Conservation (phyloP, 306 rosid genomes). For the Quercus berberidifolia region DNA sequence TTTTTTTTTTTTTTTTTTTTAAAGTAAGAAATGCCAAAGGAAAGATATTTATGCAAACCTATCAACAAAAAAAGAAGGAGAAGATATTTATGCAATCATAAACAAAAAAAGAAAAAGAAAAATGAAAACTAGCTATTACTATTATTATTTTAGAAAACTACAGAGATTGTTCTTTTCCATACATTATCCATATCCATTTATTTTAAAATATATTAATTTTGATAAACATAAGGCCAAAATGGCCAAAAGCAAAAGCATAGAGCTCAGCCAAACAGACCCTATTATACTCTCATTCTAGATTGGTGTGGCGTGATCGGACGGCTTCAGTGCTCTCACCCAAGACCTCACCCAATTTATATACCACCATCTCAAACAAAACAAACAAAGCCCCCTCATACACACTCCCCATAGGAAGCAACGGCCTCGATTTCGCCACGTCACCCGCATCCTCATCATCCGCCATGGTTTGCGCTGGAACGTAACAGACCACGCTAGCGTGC, state of each 20-base stretch:
- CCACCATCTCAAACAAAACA: conserved; percentile 92
- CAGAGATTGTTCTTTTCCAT: too few species aligned
- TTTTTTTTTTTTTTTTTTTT: too few species aligned
- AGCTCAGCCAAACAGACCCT: neutral
- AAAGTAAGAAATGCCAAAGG: too few species aligned
- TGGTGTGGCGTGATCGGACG: conserved; percentile 86
- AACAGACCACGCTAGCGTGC: conserved; percentile 60
- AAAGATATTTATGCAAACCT: neutral
- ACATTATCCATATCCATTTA: too few species aligned
- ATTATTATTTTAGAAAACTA: too few species aligned
- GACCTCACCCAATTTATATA: conserved; percentile 54
- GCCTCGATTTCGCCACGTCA: conserved; percentile 34
- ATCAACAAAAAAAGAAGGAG: neutral
- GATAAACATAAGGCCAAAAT: too few species aligned
- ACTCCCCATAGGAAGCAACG: conserved; percentile 94
- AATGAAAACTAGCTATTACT: neutral
- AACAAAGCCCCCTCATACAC: conserved; percentile 84
- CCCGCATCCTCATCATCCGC: conserved; percentile 54
- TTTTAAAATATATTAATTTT: too few species aligned
- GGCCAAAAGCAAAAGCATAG: neutral
- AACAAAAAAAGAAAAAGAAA: neutral
- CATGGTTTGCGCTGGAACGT: conserved; percentile 91
- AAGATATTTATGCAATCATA: neutral
- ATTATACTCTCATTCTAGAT: conserved; percentile 50
- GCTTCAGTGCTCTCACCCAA: conserved; percentile 63